Percentiles rank a stretch among this genome's conserved stretches.
phyloP scores from a whole-genome alignment of 2,329 filamentous ascomycete genomes.

The Byssothecium circinans region DNA sequence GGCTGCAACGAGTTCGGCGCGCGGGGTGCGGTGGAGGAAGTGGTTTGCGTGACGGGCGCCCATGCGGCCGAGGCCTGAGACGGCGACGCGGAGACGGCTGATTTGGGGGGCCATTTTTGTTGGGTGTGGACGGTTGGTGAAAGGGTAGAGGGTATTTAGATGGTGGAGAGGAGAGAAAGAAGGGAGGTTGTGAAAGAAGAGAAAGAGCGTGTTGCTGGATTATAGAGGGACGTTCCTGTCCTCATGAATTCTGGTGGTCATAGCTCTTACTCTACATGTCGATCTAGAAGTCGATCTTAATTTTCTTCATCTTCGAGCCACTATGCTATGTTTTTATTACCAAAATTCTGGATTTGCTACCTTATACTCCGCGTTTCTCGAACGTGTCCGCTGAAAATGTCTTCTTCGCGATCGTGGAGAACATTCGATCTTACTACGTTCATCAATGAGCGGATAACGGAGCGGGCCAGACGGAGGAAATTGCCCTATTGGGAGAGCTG shows the following conservation, averaged over 20 bases:
- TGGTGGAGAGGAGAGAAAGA: slow-evolving; percentile 4
- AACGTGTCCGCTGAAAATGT: background rate
- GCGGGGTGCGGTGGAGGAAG: slow-evolving; percentile 50
- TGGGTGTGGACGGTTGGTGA: background rate
- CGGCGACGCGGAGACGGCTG: slow-evolving; percentile 49
- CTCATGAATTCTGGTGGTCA: slow-evolving; percentile 17
- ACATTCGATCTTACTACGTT: too few relatives aligned
- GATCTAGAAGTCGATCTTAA: too few relatives aligned
- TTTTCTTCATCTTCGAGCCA: too few relatives aligned
- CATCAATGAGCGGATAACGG: too few relatives aligned
- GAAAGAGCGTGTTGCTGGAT: background rate
- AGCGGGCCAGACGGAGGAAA: too few relatives aligned
- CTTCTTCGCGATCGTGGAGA: background rate
- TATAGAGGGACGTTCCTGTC: too few relatives aligned
- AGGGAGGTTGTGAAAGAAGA: slow-evolving; percentile 1
- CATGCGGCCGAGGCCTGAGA: slow-evolving; percentile 54
- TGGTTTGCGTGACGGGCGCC: slow-evolving; percentile 53
- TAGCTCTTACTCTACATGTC: slow-evolving; percentile 12
- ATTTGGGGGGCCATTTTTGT: slow-evolving; percentile 34
- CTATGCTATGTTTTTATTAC: too few relatives aligned
- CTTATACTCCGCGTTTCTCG: slow-evolving; percentile 1
- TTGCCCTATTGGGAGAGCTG: too few relatives aligned
- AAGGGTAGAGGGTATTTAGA: background rate
- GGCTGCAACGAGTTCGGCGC: slow-evolving; percentile 51
- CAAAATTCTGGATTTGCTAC: too few relatives aligned